Evolutionary conservation across 73 alveolate species (phyloP), one percentile per base, ranked within the genome.

Genomic region (Paraurostyla sp.): DNA sequence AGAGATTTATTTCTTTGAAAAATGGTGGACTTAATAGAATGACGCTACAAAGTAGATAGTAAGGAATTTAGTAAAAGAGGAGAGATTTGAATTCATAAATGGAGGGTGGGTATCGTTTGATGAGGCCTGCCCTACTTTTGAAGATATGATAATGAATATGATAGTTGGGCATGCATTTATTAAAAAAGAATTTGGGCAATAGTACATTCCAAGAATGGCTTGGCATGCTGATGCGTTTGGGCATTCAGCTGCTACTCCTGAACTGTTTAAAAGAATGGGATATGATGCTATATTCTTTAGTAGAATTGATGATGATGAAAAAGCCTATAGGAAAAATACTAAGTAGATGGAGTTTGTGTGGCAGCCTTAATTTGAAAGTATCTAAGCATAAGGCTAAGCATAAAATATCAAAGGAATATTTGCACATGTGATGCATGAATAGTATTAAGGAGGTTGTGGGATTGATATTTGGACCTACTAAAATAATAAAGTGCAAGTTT

Each of bases 81-180:
- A 97, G 4, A 52, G 97, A 75, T 86, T 96, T 45, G 99, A 97
- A 75, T 85, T 97, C 75, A 95, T 96, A 54, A 93, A 91, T 45
- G 99, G 99, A 3, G 99, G 99, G 4, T 96, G 97, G 98, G 90
- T 93, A 9, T 94, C 96, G 96, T 90, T 85, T 86, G 99, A 97
- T 88, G 99, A 97, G 81, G 99, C 99, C 71, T 73, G 71, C 76
- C 78, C 89, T 4, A 51, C 62, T 54, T 78, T 43, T 38, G 78
- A 49, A 40, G 89, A 78, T 32, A 18, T 52, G 16, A 27, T 42
- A 11, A n/a, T 54, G 23, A 78, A 78, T 35, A 51, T 78, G 2
- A 51, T 51, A 60, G n/a, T 38, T 18, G 89, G 89, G 18, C 69
- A 78, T 54, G 25, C 76, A 1, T 78, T 78, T 35, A 20, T 78